Percentiles rank a stretch among this genome's conserved stretches.
These are phyloP conservation scores for Triticum urartu DNA, from an alignment of 176 grass and related monocot genomes.

Conservation along the genomic window DNA sequence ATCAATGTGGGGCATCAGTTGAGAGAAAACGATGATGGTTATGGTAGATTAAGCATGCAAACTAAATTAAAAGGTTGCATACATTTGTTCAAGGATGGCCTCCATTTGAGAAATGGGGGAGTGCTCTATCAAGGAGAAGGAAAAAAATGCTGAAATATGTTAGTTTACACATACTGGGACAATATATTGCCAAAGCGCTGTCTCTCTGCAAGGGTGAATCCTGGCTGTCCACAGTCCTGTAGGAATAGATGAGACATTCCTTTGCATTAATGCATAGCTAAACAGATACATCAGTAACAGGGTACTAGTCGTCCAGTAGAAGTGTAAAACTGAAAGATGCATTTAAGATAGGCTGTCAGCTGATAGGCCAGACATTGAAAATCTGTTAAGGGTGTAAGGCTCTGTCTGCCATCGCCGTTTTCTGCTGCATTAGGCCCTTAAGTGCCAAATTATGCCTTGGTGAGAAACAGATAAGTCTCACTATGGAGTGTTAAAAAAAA, in stretches of 20 bases:
- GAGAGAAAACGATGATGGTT: not conserved
- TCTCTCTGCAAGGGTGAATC: constrained; percentile 91
- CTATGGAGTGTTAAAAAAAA: not conserved
- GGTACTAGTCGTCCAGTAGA: not conserved
- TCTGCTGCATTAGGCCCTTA: not conserved
- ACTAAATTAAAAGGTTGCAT: not conserved
- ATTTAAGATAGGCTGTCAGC: not conserved
- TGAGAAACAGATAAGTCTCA: not conserved
- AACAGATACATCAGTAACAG: not conserved
- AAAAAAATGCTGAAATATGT: constrained; percentile 18
- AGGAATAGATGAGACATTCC: constrained; percentile 30
- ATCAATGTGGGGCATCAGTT: not conserved
- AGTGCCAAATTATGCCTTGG: not conserved
- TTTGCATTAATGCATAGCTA: constrained; percentile 14
- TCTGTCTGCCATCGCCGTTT: not conserved
- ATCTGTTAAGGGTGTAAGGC: not conserved
- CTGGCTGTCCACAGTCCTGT: constrained; percentile 92
- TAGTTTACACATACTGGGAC: constrained; percentile 63
- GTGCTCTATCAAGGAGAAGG: not conserved
- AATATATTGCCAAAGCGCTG: constrained; percentile 76
- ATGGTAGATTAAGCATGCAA: not conserved
- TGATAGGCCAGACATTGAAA: constrained; percentile 15
- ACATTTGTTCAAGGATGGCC: not conserved
- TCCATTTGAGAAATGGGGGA: not conserved
- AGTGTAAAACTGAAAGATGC: not conserved